Evolutionary conservation across 2,329 filamentous ascomycete genomes (phyloP).

Genomic region (Xylaria sp.): DNA sequence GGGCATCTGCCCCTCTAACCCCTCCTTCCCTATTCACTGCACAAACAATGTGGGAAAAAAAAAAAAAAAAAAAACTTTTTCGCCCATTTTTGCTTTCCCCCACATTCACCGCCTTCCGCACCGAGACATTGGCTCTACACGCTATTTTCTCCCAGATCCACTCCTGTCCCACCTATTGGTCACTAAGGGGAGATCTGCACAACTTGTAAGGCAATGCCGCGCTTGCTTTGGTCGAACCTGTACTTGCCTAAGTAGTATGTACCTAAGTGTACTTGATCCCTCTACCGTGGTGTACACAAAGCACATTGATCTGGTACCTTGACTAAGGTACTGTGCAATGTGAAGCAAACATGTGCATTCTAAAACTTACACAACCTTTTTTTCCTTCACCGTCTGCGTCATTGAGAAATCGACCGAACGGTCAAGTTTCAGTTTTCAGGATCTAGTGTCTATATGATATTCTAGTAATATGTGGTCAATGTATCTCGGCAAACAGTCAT

Average conservation of each 20-base stretch:
- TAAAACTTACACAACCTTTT: background rate
- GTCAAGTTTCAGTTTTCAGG: background rate
- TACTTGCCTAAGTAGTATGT: background rate
- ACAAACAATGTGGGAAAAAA: slow-evolving; percentile 22
- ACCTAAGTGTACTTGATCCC: background rate
- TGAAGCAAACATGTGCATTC: background rate
- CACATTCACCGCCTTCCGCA: slow-evolving; percentile 40
- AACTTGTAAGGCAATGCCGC: slow-evolving; percentile 35
- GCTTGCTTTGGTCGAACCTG: slow-evolving; percentile 22
- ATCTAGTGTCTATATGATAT: background rate
- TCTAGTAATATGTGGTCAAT: background rate
- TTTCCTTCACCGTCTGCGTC: background rate
- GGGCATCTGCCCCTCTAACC: slow-evolving; percentile 40
- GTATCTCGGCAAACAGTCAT: slow-evolving; percentile 8
- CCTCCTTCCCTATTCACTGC: slow-evolving; percentile 38
- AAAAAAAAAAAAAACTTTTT: slow-evolving; percentile 40
- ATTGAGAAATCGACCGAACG: background rate
- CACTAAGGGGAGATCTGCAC: background rate
- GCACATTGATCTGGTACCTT: slow-evolving; percentile 1
- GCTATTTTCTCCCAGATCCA: slow-evolving; percentile 15
- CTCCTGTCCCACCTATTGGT: slow-evolving; percentile 22
- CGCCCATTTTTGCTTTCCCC: slow-evolving; percentile 27
- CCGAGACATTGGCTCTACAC: background rate
- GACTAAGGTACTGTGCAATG: background rate
- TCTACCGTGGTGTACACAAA: background rate